These are phyloP conservation scores for Mycena filopes DNA, from an alignment of 768 basidiomycete species.

Conservation along the genomic window DNA sequence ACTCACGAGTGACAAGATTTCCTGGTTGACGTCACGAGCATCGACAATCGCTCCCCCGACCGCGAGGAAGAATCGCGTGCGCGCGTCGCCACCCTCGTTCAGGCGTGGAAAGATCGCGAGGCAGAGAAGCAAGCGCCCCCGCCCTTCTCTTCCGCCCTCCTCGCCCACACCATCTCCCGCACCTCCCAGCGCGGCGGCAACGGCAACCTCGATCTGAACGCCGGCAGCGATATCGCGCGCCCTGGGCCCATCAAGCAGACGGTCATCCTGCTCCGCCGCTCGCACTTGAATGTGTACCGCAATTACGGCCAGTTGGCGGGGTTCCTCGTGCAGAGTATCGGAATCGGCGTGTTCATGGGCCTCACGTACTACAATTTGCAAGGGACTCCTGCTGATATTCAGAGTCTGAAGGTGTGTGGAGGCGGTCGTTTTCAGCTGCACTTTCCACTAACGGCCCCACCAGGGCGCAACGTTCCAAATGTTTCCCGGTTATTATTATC, in stretches of 20 bases:
- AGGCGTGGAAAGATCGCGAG: constrained; percentile 45
- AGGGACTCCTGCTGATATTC: constrained; percentile 42
- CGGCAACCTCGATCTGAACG: constrained; percentile 10
- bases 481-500: constrained; percentile 45
- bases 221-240: constrained; percentile 18
- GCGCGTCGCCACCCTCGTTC: constrained; percentile 45
- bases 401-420: constrained; percentile 36
- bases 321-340: constrained; percentile 36
- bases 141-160: constrained; percentile 15
- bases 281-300: constrained; percentile 36
- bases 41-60: constrained; percentile 52
- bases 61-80: constrained; percentile 46
- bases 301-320: constrained; percentile 38
- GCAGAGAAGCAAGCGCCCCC: constrained; percentile 9
- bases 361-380: constrained; percentile 49
- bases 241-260: constrained; percentile 34
- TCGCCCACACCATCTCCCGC: constrained; percentile 31
- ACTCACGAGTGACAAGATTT: constrained; percentile 54
- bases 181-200: constrained; percentile 14
- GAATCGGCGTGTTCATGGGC: constrained; percentile 43
- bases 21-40: constrained; percentile 35
- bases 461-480: constrained; percentile 44
- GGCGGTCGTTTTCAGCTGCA: constrained; percentile 22
- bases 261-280: constrained; percentile 31
- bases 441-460: constrained; percentile 38